phyloP scores from a whole-genome alignment of 2,329 filamentous ascomycete genomes.

The Sphaerulina musiva region DNA sequence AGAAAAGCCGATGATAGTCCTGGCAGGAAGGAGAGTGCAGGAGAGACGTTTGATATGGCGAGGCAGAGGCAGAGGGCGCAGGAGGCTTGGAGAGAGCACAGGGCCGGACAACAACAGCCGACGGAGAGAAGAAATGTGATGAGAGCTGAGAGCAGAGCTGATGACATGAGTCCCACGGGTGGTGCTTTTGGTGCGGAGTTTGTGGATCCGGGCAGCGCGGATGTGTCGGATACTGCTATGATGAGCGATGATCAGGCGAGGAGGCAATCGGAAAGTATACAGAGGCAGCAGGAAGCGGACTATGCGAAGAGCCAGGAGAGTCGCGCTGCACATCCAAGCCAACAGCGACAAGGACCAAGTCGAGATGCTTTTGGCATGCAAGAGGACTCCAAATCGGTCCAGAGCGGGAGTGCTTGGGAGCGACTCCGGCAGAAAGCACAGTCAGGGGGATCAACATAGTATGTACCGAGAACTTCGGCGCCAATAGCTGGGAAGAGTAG shows the following conservation, averaged over 20 bases:
- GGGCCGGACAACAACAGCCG: constrained; percentile 5
- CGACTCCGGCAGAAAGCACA: constrained; percentile 35
- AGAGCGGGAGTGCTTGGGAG: constrained; percentile 40
- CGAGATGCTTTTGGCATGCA: background rate
- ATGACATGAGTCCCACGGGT: constrained; percentile 40
- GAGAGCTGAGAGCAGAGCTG: constrained; percentile 12
- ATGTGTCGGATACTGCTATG: constrained; percentile 23
- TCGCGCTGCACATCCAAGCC: background rate
- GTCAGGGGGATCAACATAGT: constrained; percentile 19
- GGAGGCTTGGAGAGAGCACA: constrained; percentile 17
- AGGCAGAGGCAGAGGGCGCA: constrained; percentile 27
- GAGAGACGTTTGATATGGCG: constrained; percentile 29
- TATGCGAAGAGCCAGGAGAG: constrained; percentile 1
- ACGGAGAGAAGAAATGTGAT: background rate
- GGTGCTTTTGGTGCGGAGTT: constrained; percentile 32
- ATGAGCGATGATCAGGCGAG: constrained; percentile 29
- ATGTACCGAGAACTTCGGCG: constrained; percentile 18
- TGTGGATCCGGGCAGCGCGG: constrained; percentile 22
- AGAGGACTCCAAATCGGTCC: constrained; percentile 3
- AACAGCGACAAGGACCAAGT: background rate
- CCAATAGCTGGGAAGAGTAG: constrained; percentile 24
- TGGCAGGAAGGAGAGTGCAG: constrained; percentile 21
- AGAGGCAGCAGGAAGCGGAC: constrained; percentile 10
- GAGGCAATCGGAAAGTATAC: constrained; percentile 9
- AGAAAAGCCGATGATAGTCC: constrained; percentile 20